These are phyloP conservation scores for Exutisphaerella laricina DNA, from an alignment of 2,329 filamentous ascomycete genomes.

Conservation along the genomic window DNA sequence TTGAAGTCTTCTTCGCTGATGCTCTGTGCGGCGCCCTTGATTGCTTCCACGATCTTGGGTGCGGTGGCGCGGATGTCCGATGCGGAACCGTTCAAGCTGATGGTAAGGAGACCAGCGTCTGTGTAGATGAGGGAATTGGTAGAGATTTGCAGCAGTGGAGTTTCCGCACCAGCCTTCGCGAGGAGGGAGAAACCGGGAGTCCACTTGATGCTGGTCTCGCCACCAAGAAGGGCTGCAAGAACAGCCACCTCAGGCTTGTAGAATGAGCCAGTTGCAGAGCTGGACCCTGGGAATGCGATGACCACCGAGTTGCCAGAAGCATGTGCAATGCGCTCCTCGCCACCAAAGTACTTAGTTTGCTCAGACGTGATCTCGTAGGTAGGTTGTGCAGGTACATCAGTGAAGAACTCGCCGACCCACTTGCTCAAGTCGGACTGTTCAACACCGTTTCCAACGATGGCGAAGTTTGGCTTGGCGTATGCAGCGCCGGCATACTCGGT, in stretches of 20 bases:
- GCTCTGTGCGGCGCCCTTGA: constrained; percentile 69
- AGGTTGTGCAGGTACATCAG: constrained; percentile 53
- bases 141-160: constrained; percentile 61
- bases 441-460: constrained; percentile 84
- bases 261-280: constrained; percentile 62
- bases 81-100: constrained; percentile 73
- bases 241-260: constrained; percentile 90
- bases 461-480: constrained; percentile 86
- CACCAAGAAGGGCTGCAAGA: constrained; percentile 82
- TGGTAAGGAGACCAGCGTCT: constrained; percentile 82
- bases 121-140: constrained; percentile 84
- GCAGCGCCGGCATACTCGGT: constrained; percentile 69
- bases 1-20: constrained; percentile 78
- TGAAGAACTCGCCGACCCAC: constrained; percentile 93
- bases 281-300: constrained; percentile 87
- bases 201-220: constrained; percentile 92
- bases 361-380: constrained; percentile 53
- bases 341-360: constrained; percentile 83
- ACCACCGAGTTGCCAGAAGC: constrained; percentile 74
- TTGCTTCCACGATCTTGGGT: constrained; percentile 68
- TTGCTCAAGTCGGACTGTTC: constrained; percentile 69
- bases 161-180: constrained; percentile 65
- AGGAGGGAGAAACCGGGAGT: constrained; percentile 86
- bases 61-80: constrained; percentile 67
- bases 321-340: constrained; percentile 84